Percentiles rank a stretch among this genome's conserved stretches.
Evolutionary conservation across 495 filamentous ascomycete genomes (phyloP).

Genomic region (Evansstolkia leycettana): DNA sequence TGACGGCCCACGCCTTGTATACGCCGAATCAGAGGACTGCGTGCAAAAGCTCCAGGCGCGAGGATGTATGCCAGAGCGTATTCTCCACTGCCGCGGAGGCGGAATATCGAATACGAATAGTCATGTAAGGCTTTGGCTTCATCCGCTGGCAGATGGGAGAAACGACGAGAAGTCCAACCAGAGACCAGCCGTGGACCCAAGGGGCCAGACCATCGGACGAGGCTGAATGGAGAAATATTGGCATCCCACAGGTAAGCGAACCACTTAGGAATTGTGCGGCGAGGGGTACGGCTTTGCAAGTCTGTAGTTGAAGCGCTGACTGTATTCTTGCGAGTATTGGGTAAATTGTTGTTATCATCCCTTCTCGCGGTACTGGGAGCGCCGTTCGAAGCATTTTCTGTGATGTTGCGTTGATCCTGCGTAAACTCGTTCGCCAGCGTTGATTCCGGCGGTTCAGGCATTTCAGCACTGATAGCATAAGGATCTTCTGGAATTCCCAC

Average conservation of each 20-base stretch:
- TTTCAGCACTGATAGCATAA: conserved; percentile 68
- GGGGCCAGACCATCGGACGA: conserved; percentile 84
- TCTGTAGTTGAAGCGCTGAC: conserved; percentile 10
- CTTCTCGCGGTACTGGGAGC: conserved; percentile 19
- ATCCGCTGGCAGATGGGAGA: conserved; percentile 70
- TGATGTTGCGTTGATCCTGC: conserved; percentile 54
- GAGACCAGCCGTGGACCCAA: conserved; percentile 85
- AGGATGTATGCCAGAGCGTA: conserved; percentile 89
- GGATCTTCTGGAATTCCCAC: conserved; percentile 95
- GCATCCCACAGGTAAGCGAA: conserved; percentile 90
- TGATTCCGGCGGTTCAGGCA: conserved; percentile 64
- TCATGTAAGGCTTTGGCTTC: conserved; percentile 79
- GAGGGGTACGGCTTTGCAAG: conserved; percentile 28
- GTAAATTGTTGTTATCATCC: conserved; percentile 46
- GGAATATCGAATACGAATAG: conserved; percentile 92
- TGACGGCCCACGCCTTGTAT: conserved; percentile 80
- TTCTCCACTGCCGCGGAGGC: conserved; percentile 82
- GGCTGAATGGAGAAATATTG: conserved; percentile 87
- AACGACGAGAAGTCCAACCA: conserved; percentile 86
- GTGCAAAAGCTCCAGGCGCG: conserved; percentile 85
- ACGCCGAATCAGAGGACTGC: conserved; percentile 73
- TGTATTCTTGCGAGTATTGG: conserved; percentile 33
- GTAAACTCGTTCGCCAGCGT: conserved; percentile 60
- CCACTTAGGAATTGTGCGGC: conserved; percentile 67
- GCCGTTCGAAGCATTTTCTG: conserved; percentile 5